These are phyloP conservation scores for Adiantum capillusveneris DNA, from an alignment of 75 land plant species.

Conservation along the genomic window DNA sequence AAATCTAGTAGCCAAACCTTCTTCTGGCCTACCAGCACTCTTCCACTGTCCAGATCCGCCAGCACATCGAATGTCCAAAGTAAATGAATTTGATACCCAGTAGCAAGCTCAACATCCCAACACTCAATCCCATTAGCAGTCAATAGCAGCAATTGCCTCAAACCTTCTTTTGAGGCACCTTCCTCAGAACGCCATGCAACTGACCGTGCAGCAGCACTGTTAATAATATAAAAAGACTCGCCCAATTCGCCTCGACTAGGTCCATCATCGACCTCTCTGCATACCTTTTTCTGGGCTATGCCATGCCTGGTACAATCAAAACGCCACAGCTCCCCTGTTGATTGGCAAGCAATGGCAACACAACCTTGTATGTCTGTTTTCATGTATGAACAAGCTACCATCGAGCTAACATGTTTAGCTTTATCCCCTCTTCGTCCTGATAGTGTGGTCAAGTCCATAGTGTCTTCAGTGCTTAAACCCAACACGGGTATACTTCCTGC, in stretches of 20 bases:
- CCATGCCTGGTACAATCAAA: conserved; percentile 52
- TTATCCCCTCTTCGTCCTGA: conserved; percentile 13
- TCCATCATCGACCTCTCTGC: conserved; percentile 9
- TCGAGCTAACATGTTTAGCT: conserved; percentile 36
- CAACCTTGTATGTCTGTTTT: conserved; percentile 19
- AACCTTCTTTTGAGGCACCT: conserved; percentile 16
- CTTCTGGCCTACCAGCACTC: conserved; percentile 80
- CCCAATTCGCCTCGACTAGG: conserved; percentile 13
- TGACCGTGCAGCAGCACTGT: conserved; percentile 35
- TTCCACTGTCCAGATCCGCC: conserved; percentile 51
- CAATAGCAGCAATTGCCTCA: conserved; percentile 50
- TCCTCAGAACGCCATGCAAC: conserved; percentile 44
- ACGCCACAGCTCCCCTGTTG: conserved; percentile 62
- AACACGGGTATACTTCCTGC: conserved; percentile 16
- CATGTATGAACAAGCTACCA: conserved; percentile 61
- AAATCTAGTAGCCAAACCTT: conserved; percentile 82
- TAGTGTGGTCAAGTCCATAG: neutral
- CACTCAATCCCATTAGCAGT: conserved; percentile 76
- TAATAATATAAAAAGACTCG: conserved; percentile 17
- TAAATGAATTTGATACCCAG: conserved; percentile 32
- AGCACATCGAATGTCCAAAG: conserved; percentile 72
- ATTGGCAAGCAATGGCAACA: conserved; percentile 59
- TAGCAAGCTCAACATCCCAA: conserved; percentile 47
- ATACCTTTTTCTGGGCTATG: conserved; percentile 29
- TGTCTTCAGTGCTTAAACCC: conserved; percentile 24